A percentile compares a stretch with the other conserved stretches of the same genome.
Evolutionary conservation across 768 basidiomycete species (phyloP).

Genomic region (Paxillus rubicundulus): DNA sequence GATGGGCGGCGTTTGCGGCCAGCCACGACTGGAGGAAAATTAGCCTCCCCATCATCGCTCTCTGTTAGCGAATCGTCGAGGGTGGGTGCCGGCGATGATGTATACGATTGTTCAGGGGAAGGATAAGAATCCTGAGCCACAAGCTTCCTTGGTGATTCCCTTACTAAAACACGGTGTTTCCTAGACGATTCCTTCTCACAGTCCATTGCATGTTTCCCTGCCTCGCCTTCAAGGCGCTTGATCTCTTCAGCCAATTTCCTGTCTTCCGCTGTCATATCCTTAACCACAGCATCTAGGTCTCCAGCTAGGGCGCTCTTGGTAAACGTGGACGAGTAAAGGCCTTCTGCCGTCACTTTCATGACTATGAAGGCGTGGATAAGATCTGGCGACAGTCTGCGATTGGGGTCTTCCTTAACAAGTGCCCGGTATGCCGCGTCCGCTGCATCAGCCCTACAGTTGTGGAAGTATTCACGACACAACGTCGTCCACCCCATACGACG

Average conservation of each 20-base stretch:
- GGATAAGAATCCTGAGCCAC: constrained; percentile 8
- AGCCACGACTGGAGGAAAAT: constrained; percentile 7
- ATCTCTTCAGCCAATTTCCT: no score
- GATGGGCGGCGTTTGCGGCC: constrained; percentile 18
- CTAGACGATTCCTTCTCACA: constrained; percentile 3
- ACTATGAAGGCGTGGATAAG: constrained; percentile 24
- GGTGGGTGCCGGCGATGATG: constrained; percentile 6
- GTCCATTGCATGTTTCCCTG: no score
- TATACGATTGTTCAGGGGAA: constrained; percentile 12
- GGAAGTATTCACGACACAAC: constrained; percentile 32
- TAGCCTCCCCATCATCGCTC: neutral
- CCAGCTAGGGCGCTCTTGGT: constrained; percentile 27
- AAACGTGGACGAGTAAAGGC: constrained; percentile 28
- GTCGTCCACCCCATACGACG: constrained; percentile 54
- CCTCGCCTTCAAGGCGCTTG: no score
- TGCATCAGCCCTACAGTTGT: constrained; percentile 21
- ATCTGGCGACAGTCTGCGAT: constrained; percentile 3
- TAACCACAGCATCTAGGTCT: constrained; percentile 29
- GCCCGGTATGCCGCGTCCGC: constrained; percentile 28
- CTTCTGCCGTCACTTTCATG: constrained; percentile 28
- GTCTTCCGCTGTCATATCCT: constrained; percentile 23
- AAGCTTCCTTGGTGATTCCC: neutral
- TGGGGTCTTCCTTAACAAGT: constrained; percentile 9
- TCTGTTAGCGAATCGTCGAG: constrained; percentile 8
- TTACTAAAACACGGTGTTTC: neutral